Conservation (phyloP, 495 filamentous ascomycete species). For the Penicillium nucicola region DNA sequence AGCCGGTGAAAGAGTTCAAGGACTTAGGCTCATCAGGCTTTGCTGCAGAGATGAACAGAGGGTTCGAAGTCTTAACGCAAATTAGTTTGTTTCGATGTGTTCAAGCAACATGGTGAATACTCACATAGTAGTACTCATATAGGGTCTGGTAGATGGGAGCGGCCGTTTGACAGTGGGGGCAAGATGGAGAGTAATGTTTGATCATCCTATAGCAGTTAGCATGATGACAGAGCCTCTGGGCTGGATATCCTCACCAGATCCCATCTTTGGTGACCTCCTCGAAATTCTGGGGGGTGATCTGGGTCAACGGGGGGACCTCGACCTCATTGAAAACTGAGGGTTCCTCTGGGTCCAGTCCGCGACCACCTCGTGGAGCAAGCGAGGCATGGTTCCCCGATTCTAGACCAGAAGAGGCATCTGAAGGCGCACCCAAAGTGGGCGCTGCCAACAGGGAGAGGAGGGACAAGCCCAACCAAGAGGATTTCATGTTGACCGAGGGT, state of each 20-base stretch:
- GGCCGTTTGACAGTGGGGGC: constrained; percentile 74
- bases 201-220: constrained; percentile 56
- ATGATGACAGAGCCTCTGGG: neutral
- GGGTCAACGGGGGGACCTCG: constrained; percentile 69
- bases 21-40: constrained; percentile 46
- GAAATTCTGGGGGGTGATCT: constrained; percentile 55
- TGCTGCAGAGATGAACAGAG: constrained; percentile 43
- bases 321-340: constrained; percentile 76
- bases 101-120: constrained; percentile 4
- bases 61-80: constrained; percentile 65
- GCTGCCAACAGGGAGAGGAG: constrained; percentile 41
- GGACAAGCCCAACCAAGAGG: constrained; percentile 39
- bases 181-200: constrained; percentile 74
- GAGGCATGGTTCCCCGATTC: constrained; percentile 13
- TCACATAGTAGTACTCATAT: constrained; percentile 87
- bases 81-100: constrained; percentile 15
- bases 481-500: constrained; percentile 33
- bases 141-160: constrained; percentile 89
- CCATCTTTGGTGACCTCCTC: constrained; percentile 59
- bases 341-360: constrained; percentile 17
- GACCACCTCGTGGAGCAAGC: constrained; percentile 25
- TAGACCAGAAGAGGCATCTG: constrained; percentile 21
- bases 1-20: constrained; percentile 63
- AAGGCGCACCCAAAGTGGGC: constrained; percentile 33
- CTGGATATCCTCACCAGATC: constrained; percentile 49